Percentiles rank a stretch among this genome's conserved stretches.
These are phyloP conservation scores for Echinosophora koreensis DNA, from an alignment of 306 rosid genomes.

Conservation along the genomic window DNA sequence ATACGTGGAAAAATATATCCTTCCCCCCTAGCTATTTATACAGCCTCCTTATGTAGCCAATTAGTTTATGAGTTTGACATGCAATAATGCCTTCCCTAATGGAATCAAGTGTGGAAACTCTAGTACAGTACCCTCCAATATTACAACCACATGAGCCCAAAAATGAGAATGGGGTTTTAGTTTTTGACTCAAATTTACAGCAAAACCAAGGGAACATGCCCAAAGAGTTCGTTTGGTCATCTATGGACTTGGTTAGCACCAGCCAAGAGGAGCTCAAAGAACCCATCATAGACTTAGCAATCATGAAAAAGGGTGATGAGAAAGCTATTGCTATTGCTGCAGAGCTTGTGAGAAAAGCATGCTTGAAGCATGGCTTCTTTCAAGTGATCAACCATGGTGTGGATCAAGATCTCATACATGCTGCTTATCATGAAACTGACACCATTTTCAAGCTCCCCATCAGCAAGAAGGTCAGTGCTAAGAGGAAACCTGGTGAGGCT, in stretches of 20 bases:
- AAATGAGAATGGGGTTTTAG: slow-evolving; percentile 40
- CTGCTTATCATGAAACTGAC: slow-evolving; percentile 60
- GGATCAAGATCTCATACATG: slow-evolving; percentile 53
- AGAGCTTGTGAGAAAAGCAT: slow-evolving; percentile 58
- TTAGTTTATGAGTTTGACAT: not conserved
- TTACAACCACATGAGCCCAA: slow-evolving; percentile 24
- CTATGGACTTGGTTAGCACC: slow-evolving; percentile 44
- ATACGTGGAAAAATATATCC: not conserved
- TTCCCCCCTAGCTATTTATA: slow-evolving; percentile 18
- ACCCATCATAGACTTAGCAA: slow-evolving; percentile 62
- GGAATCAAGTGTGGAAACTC: slow-evolving; percentile 46
- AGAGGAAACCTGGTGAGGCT: slow-evolving; percentile 55
- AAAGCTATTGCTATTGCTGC: slow-evolving; percentile 52
- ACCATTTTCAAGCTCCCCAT: slow-evolving; percentile 62
- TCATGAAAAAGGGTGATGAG: slow-evolving; percentile 49
- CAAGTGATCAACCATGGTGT: slow-evolving; percentile 78
- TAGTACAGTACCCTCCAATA: slow-evolving; percentile 36
- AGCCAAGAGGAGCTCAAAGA: slow-evolving; percentile 63
- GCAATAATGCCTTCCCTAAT: slow-evolving; percentile 25
- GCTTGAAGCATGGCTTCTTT: slow-evolving; percentile 70
- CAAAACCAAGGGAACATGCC: slow-evolving; percentile 58
- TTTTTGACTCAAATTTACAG: slow-evolving; percentile 48
- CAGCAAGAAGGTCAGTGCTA: slow-evolving; percentile 48
- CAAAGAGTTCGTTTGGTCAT: slow-evolving; percentile 66
- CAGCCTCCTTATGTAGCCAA: not conserved